Evolutionary conservation across 2,329 filamentous ascomycete genomes (phyloP).

Genomic region (Microdochium bolleyi): DNA sequence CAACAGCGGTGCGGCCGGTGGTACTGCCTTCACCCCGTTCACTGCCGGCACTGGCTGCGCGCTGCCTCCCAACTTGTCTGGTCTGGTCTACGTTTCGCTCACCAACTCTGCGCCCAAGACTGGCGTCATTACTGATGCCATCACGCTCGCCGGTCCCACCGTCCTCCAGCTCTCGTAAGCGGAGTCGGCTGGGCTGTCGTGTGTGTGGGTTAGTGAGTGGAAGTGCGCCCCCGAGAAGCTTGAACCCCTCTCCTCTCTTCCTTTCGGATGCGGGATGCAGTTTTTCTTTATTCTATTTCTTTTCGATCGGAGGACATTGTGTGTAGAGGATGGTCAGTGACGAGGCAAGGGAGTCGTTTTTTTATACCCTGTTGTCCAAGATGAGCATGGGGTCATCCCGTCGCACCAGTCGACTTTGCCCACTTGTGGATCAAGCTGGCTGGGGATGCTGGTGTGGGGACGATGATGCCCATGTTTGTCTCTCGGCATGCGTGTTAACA

Average conservation of each 20-base stretch:
- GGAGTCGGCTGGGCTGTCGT: background rate
- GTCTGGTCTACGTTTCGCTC: conserved; percentile 61
- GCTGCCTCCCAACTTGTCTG: conserved; percentile 53
- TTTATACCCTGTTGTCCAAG: background rate
- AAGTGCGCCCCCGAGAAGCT: too few relatives aligned
- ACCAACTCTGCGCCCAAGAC: conserved; percentile 42
- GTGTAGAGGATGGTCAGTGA: background rate
- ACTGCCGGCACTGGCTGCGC: conserved; percentile 44
- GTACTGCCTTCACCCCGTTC: conserved; percentile 53
- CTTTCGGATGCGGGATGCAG: background rate
- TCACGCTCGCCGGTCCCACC: conserved; percentile 59
- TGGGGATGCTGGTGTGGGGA: background rate
- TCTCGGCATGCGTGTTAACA: too few relatives aligned
- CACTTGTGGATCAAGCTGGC: background rate
- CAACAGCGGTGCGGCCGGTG: conserved; percentile 48
- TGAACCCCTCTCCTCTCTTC: too few relatives aligned
- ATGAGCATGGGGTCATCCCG: too few relatives aligned
- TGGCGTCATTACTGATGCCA: conserved; percentile 49
- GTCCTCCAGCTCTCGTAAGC: conserved; percentile 43
- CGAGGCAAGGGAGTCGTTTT: background rate
- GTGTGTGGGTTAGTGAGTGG: background rate
- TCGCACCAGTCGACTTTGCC: too few relatives aligned
- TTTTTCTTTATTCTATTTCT: background rate
- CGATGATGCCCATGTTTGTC: background rate
- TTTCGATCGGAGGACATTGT: background rate